Base-by-base conservation (phyloP, 2,329 filamentous ascomycete genomes). In the Penicillium decumbens region DNA sequence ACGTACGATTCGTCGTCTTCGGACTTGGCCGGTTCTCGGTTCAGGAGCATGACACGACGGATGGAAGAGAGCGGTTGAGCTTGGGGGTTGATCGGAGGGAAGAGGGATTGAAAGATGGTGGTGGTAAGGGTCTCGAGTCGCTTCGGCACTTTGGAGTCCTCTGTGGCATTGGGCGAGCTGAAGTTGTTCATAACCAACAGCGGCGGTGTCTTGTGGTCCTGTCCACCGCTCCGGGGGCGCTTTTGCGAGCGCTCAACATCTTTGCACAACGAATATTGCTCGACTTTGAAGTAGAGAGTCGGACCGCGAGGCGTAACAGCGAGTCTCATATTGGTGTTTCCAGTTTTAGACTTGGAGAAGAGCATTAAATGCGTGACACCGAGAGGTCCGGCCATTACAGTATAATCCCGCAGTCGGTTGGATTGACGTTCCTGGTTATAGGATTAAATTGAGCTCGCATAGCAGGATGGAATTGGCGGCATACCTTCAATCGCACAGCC, bases 121-220 rank as follows among this genome's bases (percentile, higher is more conserved):
- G 91, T 97, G 2, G 90, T 85, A 28, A 98, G 84, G 23, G 87
- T 86, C 73, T 98, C 93, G 64, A 98, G 87, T 61, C 96, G 91
- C 66, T 89, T 95, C 4, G 92, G 90, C n/a, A 95, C 84, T 54
- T 86, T 80, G 27, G 80, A 72, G 49, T 83, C 80, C 51, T 75
- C 68, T 48, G 73, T 67, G 43, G 72, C 69, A 54, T 77, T 77
- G 25, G 86, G 80, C 3, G 84, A 85, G 33, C 82, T 81, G 71
- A 98, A 95, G 71, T 95, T 96, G 75, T 98, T 98, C 93, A 98
- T 97, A 58, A 98, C 93, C 39, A 98, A 80, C 72, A 97, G 73
- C 54, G 93, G 93, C 6, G 93, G 84, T 38, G 84, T 89, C 49
- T 87, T 78, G 63, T 89, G 95, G 68, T 95, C 89, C 67, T 92